Percentiles rank a stretch among this genome's conserved stretches.
Evolutionary conservation across 768 basidiomycete genomes (phyloP).

Genomic region (Agrocybe chaxingu): DNA sequence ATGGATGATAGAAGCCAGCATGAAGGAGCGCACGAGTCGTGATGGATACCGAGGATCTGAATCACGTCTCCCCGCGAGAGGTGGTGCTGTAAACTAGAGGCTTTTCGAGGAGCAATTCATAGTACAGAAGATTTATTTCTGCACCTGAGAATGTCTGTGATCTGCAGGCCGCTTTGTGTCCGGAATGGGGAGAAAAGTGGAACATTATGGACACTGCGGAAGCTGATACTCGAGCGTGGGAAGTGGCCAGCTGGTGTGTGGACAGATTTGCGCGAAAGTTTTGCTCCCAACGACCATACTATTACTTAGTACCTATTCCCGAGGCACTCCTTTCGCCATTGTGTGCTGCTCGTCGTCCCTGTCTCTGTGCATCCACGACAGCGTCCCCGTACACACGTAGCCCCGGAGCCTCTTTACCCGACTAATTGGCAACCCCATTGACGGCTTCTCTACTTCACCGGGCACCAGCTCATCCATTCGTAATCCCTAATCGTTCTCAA

Average conservation of each 20-base stretch:
- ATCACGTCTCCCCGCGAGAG: too few species aligned
- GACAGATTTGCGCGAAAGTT: slow-evolving; percentile 21
- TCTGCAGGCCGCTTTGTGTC: too few species aligned
- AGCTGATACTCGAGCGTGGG: slow-evolving; percentile 25
- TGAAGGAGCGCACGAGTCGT: too few species aligned
- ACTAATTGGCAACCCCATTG: slow-evolving; percentile 27
- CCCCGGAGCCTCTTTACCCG: slow-evolving; percentile 29
- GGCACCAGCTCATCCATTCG: slow-evolving; percentile 26
- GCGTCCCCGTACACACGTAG: slow-evolving; percentile 26
- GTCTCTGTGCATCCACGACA: slow-evolving; percentile 39
- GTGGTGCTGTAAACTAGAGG: too few species aligned
- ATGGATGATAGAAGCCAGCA: too few species aligned
- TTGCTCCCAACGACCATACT: slow-evolving; percentile 41
- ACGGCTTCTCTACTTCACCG: slow-evolving; percentile 25
- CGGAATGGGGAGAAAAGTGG: too few species aligned
- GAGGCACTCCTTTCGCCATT: slow-evolving; percentile 39
- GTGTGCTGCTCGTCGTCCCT: slow-evolving; percentile 46
- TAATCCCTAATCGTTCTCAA: slow-evolving; percentile 84
- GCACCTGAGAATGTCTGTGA: too few species aligned
- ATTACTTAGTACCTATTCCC: slow-evolving; percentile 54
- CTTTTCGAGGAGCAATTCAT: too few species aligned
- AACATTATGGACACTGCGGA: not conserved
- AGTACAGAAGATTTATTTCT: too few species aligned
- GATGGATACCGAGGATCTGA: too few species aligned
- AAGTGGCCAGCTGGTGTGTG: slow-evolving; percentile 28